Conservation (phyloP, 768 basidiomycete genomes). For the Leucocoprinus birnbaumii region DNA sequence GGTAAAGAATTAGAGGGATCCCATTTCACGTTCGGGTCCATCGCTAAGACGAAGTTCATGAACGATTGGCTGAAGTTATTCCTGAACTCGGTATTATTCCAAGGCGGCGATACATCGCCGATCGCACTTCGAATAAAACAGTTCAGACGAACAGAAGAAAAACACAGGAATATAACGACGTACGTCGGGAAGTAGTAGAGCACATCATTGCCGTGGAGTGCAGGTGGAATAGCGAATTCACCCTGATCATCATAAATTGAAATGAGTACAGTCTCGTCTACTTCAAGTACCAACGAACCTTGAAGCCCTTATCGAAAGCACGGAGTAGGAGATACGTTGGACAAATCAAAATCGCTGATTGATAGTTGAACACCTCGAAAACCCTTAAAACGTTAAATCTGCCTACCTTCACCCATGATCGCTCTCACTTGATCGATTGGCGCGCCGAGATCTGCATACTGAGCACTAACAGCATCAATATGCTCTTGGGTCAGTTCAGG, state of each 20-base stretch:
- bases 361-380: no score
- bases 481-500: neutral
- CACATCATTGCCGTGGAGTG: neutral
- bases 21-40: constrained; percentile 28
- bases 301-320: neutral
- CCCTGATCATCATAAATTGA: neutral
- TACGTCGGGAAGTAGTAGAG: neutral
- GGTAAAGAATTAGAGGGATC: constrained; percentile 32
- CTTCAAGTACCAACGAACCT: neutral
- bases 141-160: no score
- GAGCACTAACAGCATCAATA: neutral
- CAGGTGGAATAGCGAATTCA: neutral
- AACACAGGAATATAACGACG: neutral
- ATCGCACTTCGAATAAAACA: no score
- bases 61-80: constrained; percentile 36
- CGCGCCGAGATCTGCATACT: neutral
- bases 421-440: neutral
- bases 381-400: neutral
- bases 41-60: constrained; percentile 30
- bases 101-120: no score
- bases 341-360: neutral
- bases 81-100: constrained; percentile 19
- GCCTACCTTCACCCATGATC: neutral
- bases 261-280: neutral
- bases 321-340: neutral